Evolutionary conservation across 2,329 filamentous ascomycete genomes (phyloP).

Genomic region (Trichoderma asperellum): DNA sequence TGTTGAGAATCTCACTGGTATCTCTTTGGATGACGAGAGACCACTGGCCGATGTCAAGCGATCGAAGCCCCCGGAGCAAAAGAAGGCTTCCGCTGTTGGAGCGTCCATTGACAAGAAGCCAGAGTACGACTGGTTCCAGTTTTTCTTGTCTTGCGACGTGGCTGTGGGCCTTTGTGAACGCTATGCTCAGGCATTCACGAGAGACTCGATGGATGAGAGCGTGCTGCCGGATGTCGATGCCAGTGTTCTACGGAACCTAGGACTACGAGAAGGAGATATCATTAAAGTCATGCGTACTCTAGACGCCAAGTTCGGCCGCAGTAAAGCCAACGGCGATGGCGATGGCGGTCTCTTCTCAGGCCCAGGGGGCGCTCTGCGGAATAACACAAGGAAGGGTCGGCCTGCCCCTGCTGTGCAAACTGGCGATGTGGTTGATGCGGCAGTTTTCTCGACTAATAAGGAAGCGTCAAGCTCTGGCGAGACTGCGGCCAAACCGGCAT

Average conservation of each 20-base stretch:
- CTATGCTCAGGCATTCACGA: conserved; percentile 85
- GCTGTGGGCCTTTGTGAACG: conserved; percentile 91
- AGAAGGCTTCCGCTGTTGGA: conserved; percentile 51
- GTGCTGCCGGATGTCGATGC: conserved; percentile 88
- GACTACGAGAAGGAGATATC: conserved; percentile 95
- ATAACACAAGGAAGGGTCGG: conserved; percentile 91
- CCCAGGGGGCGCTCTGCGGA: conserved; percentile 84
- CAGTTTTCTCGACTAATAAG: conserved; percentile 71
- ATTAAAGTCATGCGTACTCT: conserved; percentile 90
- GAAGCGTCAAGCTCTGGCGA: conserved; percentile 39
- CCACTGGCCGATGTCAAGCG: conserved; percentile 83
- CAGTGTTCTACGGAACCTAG: conserved; percentile 79
- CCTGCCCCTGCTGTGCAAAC: conserved; percentile 86
- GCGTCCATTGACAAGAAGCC: conserved; percentile 65
- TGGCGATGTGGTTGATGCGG: conserved; percentile 84
- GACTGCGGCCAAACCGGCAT: conserved; percentile 34
- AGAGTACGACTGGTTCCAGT: conserved; percentile 98
- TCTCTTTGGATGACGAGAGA: conserved; percentile 92
- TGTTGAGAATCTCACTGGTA: conserved; percentile 84
- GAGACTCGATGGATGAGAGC: conserved; percentile 95
- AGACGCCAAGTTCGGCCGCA: conserved; percentile 76
- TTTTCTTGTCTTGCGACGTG: conserved; percentile 92
- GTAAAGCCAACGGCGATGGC: conserved; percentile 62
- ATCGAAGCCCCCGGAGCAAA: conserved; percentile 44
- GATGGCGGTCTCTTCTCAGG: conserved; percentile 82